Percentiles rank a stretch among this genome's conserved stretches.
Evolutionary conservation across 495 filamentous ascomycete genomes (phyloP).

Genomic region (Neurospora africana): DNA sequence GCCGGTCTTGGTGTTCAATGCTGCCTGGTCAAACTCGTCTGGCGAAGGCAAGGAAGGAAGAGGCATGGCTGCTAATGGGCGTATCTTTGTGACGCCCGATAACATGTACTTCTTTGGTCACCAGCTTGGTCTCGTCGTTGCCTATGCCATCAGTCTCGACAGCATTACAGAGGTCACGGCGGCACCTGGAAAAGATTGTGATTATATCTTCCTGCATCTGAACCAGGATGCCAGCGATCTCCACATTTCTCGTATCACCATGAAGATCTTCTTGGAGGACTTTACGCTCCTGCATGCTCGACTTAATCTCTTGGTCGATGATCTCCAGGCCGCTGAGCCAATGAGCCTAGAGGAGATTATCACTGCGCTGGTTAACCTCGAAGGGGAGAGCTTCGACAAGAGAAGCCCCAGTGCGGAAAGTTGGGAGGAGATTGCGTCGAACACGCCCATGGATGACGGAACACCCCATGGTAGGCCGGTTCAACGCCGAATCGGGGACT

Average conservation of each 20-base stretch:
- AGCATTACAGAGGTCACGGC: conserved; percentile 80
- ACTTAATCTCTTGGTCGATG: conserved; percentile 72
- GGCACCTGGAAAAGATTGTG: conserved; percentile 79
- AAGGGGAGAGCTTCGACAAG: conserved; percentile 46
- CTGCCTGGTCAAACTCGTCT: conserved; percentile 40
- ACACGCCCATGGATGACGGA: conserved; percentile 51
- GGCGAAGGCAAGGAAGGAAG: conserved; percentile 22
- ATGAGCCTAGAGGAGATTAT: conserved; percentile 43
- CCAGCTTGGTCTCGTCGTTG: conserved; percentile 82
- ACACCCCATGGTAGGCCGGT: conserved; percentile 33
- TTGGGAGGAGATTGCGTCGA: conserved; percentile 76
- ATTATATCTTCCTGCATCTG: conserved; percentile 85
- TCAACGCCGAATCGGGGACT: conserved; percentile 38
- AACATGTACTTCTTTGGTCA: conserved; percentile 95
- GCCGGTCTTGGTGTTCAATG: conserved; percentile 58
- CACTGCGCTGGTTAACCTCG: conserved; percentile 42
- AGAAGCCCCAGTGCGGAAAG: conserved; percentile 71
- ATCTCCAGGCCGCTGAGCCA: conserved; percentile 55
- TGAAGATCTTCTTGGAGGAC: conserved; percentile 89
- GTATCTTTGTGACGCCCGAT: conserved; percentile 76
- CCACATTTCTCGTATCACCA: conserved; percentile 60
- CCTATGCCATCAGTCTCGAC: conserved; percentile 61
- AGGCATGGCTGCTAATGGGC: conserved; percentile 48
- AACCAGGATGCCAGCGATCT: conserved; percentile 49
- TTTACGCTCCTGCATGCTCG: conserved; percentile 70